phyloP scores from a whole-genome alignment of 2,329 filamentous ascomycete species.

The Hymenoscyphus repandus region DNA sequence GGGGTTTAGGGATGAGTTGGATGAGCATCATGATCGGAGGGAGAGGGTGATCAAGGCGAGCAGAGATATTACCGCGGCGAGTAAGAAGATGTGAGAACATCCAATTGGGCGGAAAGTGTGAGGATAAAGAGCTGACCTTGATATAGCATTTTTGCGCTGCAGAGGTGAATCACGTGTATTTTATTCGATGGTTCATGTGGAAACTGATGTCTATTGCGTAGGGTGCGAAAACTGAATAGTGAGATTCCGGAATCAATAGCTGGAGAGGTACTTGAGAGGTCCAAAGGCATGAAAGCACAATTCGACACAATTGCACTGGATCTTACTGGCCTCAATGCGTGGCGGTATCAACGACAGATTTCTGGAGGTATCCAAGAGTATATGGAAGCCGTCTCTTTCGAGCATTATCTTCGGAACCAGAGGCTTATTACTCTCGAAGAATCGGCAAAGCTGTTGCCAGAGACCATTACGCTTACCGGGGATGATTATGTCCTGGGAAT shows the following conservation, averaged over 20 bases:
- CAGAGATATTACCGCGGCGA: slow-evolving; percentile 85
- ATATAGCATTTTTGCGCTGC: slow-evolving; percentile 73
- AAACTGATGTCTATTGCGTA: slow-evolving; percentile 31
- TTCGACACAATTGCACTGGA: slow-evolving; percentile 67
- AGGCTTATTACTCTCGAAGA: slow-evolving; percentile 65
- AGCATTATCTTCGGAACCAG: slow-evolving; percentile 79
- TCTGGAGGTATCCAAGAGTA: slow-evolving; percentile 84
- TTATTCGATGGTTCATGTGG: background rate
- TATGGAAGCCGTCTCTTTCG: slow-evolving; percentile 85
- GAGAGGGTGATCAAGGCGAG: slow-evolving; percentile 88
- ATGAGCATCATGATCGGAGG: slow-evolving; percentile 88
- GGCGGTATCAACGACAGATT: slow-evolving; percentile 76
- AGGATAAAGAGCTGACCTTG: slow-evolving; percentile 18
- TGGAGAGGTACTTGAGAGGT: slow-evolving; percentile 64
- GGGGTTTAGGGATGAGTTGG: slow-evolving; percentile 77
- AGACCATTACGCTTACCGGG: slow-evolving; percentile 60
- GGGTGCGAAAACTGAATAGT: slow-evolving; percentile 57
- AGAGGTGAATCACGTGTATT: slow-evolving; percentile 50
- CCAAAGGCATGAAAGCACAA: slow-evolving; percentile 64
- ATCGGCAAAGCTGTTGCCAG: slow-evolving; percentile 42
- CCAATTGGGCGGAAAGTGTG: background rate
- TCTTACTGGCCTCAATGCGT: slow-evolving; percentile 70
- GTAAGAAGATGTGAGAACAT: slow-evolving; percentile 85
- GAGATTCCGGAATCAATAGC: slow-evolving; percentile 63
- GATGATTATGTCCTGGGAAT: slow-evolving; percentile 88